These are phyloP conservation scores for Saccharomycopsis sp. DNA, from an alignment of 805 yeast species.

Conservation along the genomic window DNA sequence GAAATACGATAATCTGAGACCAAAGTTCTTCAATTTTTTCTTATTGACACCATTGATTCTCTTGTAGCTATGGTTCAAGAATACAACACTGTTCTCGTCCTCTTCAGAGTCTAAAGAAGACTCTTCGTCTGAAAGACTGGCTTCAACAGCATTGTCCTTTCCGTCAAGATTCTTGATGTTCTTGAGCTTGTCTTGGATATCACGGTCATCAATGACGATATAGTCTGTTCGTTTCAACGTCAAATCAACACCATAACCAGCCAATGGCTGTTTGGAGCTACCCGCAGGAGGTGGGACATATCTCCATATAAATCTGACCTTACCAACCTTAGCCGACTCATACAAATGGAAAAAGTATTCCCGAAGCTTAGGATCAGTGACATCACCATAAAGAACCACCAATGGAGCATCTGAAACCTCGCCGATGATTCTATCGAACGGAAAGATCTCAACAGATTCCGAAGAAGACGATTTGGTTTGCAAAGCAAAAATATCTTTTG, in stretches of 20 bases:
- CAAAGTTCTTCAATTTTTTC: constrained; percentile 33
- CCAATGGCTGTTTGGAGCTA: constrained; percentile 6
- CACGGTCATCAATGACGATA: constrained; percentile 57
- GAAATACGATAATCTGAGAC: constrained; percentile 35
- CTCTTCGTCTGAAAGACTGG: constrained; percentile 8
- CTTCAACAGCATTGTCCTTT: constrained; percentile 26
- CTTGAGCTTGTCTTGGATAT: constrained; percentile 23
- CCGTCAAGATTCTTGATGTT: constrained; percentile 24
- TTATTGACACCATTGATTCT: constrained; percentile 30
- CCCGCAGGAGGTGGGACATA: constrained; percentile 40
- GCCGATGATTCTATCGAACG: constrained; percentile 67
- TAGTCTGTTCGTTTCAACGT: constrained; percentile 63
- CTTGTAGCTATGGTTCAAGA: constrained; percentile 25
- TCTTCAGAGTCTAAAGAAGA: constrained; percentile 1
- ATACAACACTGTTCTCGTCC: constrained; percentile 4
- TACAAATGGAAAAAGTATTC: constrained; percentile 53
- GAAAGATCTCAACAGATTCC: constrained; percentile 24
- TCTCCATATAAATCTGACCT: constrained; percentile 70
- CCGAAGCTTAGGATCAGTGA: constrained; percentile 41
- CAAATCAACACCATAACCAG: constrained; percentile 65
- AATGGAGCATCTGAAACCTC: constrained; percentile 40
- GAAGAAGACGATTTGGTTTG: constrained; percentile 37
- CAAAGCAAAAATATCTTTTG: constrained; percentile 74
- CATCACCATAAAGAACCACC: constrained; percentile 63
- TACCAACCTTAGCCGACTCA: constrained; percentile 55